Percentiles rank a stretch among this genome's conserved stretches.
phyloP scores from a whole-genome alignment of 78 protist genomes.

The Planoprotostelium fungivorum region DNA sequence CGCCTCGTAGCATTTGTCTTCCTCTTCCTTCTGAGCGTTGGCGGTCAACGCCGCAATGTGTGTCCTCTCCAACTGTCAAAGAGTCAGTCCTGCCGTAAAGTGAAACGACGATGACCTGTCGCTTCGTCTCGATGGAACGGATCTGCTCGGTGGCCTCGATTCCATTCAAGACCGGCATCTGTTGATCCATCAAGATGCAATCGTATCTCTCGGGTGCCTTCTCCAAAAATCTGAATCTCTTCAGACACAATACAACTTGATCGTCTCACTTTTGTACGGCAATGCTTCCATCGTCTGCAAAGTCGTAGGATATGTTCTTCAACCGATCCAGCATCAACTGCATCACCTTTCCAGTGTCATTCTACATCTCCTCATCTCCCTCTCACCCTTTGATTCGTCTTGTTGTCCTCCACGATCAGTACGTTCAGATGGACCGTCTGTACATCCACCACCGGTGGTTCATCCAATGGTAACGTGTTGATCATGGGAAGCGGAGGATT shows the following conservation, averaged over 20 bases:
- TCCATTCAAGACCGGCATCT: conserved; percentile 79
- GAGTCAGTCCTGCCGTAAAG: background rate
- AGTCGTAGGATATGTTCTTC: background rate
- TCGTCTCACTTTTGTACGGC: background rate
- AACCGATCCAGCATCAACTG: background rate
- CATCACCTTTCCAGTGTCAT: background rate
- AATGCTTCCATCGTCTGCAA: background rate
- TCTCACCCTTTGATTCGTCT: conserved; percentile 12
- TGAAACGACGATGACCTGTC: background rate
- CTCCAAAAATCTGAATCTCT: background rate
- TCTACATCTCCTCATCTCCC: background rate
- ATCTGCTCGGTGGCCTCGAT: conserved; percentile 47
- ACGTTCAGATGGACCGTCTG: conserved; percentile 9
- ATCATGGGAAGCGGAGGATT: no score
- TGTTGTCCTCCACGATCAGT: conserved; percentile 45
- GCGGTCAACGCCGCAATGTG: conserved; percentile 41
- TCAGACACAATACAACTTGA: background rate
- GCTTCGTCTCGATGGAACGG: conserved; percentile 23
- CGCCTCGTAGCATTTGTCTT: conserved; percentile 21
- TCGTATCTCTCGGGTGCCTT: background rate
- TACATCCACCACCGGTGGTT: no score
- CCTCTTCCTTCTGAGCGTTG: conserved; percentile 30
- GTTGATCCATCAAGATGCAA: conserved; percentile 72
- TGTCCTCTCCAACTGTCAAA: background rate
- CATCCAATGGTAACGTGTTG: no score